Base-by-base conservation (phyloP, 2,329 filamentous ascomycete genomes). In the Ceratocystiopsis sp. region DNA sequence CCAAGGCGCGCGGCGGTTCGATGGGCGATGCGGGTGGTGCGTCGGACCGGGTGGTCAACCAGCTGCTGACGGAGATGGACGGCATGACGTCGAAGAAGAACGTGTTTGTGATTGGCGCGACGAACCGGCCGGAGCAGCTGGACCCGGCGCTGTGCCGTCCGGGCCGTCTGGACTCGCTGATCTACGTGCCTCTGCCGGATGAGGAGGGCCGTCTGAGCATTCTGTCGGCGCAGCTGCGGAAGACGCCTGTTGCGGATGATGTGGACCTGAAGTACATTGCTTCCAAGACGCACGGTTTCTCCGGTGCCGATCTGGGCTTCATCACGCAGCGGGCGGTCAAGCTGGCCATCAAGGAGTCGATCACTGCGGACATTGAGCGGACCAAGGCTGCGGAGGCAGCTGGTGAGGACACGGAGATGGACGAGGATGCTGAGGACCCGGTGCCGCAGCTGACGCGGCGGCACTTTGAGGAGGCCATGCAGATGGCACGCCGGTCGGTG, bases 21-120 rank as follows among this genome's bases (percentile, higher is more conserved):
- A 74, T 85, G 47, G 91, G 91, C 51, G 91, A 98, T 68, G 91
- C 91, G 56, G 91, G 91, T 51, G 91, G 91, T 75, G 91, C 91
- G 51, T 96, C 89, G 39, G 93, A 98, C 67, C 91, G 93, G 79
- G 91, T 98, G 54, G 91, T 98, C 64, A 98, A 98, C 72, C 93
- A 98, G 73, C 86, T 98, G 60, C 70, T 98, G 59, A 98, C 91
- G 33, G 85, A 96, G 76, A 95, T 96, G 89, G 89, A 96, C 54
- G 89, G 89, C 56, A 96, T 96, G 89, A 96, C 89, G 38, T 95
- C 89, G 35, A 98, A 98, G 84, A 98, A 98, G 83, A 98, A 98
- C 62, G 91, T 98, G 51, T 98, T 98, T 66, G 91, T 98, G 52
- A 98, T 98, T 55, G 91, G 91, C 62, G 91, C 91, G 38, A 98